Evolutionary conservation across 2,329 filamentous ascomycete species (phyloP).

Genomic region (Alternaria ventricosa): DNA sequence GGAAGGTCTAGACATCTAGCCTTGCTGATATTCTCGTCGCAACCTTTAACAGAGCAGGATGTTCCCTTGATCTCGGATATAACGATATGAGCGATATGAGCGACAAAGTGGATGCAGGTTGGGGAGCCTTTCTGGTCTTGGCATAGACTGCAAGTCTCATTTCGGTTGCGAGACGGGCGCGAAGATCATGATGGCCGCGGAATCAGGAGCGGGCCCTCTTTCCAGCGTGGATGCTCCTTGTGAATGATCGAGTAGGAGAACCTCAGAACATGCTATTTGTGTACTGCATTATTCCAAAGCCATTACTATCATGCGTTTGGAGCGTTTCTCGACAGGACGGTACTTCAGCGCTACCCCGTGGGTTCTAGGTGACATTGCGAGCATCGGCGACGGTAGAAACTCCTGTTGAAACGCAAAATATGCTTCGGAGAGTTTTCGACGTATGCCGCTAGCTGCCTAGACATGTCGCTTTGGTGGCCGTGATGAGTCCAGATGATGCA

Average conservation of each 20-base stretch:
- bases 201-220: constrained; percentile 1
- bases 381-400: constrained; percentile 6
- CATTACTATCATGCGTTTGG: not conserved
- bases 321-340: not conserved
- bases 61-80: not conserved
- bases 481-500: constrained; percentile 16
- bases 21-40: not conserved
- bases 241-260: not conserved
- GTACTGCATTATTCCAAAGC: not conserved
- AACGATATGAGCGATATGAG: constrained; percentile 3
- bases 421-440: constrained; percentile 25
- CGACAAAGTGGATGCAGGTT: constrained; percentile 6
- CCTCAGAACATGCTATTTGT: constrained; percentile 4
- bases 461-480: constrained; percentile 7
- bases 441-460: constrained; percentile 17
- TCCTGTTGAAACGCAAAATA: constrained; percentile 15
- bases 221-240: not conserved
- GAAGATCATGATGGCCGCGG: constrained; percentile 27
- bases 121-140: constrained; percentile 16
- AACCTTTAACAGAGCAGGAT: not conserved
- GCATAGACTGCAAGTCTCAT: constrained; percentile 20
- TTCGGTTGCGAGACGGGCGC: constrained; percentile 28
- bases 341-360: not conserved
- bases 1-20: not conserved
- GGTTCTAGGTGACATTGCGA: constrained; percentile 4